Conservation (phyloP, 2,329 filamentous ascomycete species). For the Paraphaeosphaeria sporulosa region DNA sequence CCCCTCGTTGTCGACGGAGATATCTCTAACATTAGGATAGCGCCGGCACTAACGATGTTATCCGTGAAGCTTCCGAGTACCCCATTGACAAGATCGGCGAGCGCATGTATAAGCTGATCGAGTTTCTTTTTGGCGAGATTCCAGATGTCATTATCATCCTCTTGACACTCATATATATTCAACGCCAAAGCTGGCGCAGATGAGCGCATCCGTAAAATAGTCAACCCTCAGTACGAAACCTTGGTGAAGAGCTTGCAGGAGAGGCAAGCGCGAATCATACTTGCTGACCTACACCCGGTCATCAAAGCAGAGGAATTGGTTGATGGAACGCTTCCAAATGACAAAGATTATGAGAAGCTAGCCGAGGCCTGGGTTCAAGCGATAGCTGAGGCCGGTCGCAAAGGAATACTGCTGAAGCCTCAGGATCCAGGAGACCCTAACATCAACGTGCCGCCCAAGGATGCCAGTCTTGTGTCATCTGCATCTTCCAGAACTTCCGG, state of each 20-base stretch:
- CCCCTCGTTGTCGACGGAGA: not conserved
- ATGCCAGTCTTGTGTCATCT: not conserved
- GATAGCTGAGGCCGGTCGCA: not conserved
- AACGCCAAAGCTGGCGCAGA: not conserved
- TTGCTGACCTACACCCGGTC: constrained; percentile 13
- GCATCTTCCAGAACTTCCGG: not conserved
- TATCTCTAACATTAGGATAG: not conserved
- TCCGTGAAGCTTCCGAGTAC: not conserved
- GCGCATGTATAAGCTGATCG: constrained; percentile 12
- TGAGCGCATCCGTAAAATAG: not conserved
- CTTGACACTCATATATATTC: constrained; percentile 7
- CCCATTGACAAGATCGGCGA: not conserved
- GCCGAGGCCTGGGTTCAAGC: not conserved
- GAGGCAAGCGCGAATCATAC: constrained; percentile 9
- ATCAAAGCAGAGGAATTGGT: constrained; percentile 1
- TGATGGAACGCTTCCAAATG: constrained; percentile 4
- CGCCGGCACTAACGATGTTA: constrained; percentile 13
- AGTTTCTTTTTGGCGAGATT: constrained; percentile 7
- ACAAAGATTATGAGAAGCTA: constrained; percentile 3
- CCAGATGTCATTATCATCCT: constrained; percentile 12
- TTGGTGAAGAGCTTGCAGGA: constrained; percentile 5
- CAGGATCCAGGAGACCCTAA: not conserved
- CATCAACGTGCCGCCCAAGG: not conserved
- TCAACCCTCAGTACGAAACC: constrained; percentile 13
- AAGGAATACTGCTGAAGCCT: constrained; percentile 5